Conservation (phyloP, 331 rosid species). For the Stylosanthes scabra region DNA sequence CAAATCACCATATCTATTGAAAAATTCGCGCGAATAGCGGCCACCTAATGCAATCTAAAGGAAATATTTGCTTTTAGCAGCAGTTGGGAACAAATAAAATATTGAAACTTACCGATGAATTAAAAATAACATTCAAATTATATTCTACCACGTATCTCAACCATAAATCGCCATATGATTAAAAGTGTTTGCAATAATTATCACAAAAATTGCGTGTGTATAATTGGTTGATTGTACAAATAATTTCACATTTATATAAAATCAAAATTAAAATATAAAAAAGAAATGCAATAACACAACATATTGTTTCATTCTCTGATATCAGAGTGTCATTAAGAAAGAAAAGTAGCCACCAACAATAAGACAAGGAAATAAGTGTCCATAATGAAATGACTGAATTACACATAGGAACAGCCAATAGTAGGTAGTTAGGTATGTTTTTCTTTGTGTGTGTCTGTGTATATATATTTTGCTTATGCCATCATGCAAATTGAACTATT, state of each 20-base stretch:
- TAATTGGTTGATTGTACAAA: not conserved
- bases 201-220: not conserved
- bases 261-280: conserved; percentile 1
- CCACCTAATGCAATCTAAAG: conserved; percentile 80
- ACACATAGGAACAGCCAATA: not conserved
- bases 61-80: conserved; percentile 3
- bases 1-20: conserved; percentile 77
- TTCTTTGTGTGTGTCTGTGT: not conserved
- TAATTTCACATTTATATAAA: not conserved
- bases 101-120: not conserved
- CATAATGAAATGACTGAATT: not conserved
- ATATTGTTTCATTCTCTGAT: not conserved
- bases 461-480: not conserved
- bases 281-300: not conserved
- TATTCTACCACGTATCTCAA: not conserved
- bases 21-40: conserved; percentile 80
- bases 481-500: conserved; percentile 8
- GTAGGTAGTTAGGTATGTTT: not conserved
- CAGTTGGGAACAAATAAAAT: not conserved
- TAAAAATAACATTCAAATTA: not conserved
- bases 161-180: not conserved
- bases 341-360: not conserved
- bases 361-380: not conserved
- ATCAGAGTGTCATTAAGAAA: conserved; percentile 2
- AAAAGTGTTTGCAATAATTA: not conserved